These are phyloP conservation scores for Daldinia loculata DNA, from an alignment of 495 filamentous ascomycete genomes.

Conservation along the genomic window DNA sequence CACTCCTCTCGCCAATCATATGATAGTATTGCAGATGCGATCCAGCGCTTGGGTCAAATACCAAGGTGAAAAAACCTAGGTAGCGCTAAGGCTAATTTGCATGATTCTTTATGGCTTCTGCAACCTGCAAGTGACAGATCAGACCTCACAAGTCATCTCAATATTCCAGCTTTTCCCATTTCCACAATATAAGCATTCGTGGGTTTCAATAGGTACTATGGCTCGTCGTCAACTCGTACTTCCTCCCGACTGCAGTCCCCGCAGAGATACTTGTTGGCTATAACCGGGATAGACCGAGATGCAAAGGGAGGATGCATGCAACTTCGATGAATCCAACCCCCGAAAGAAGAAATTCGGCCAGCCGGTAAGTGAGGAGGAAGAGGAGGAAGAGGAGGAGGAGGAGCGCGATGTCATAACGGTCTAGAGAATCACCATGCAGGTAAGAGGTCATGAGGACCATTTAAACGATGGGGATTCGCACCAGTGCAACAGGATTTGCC, in stretches of 20 bases:
- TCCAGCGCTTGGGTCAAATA: conserved; percentile 22
- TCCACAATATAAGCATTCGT: conserved; percentile 10
- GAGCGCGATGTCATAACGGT: conserved; percentile 4
- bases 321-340: conserved; percentile 2
- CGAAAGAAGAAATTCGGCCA: background rate
- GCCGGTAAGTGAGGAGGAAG: conserved; percentile 1
- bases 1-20: conserved; percentile 29
- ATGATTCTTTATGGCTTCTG: conserved; percentile 30
- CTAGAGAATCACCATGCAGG: conserved; percentile 24
- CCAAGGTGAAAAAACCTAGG: conserved; percentile 37
- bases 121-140: conserved; percentile 34
- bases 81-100: conserved; percentile 34
- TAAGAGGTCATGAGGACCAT: conserved; percentile 32
- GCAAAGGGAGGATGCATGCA: background rate
- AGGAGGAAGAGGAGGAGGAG: conserved; percentile 7
- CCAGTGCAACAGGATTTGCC: conserved; percentile 30
- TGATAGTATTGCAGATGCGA: conserved; percentile 3
- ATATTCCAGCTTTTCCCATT: conserved; percentile 8
- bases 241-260: background rate
- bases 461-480: conserved; percentile 22
- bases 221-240: background rate
- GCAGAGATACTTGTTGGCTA: background rate
- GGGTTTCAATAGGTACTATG: conserved; percentile 5
- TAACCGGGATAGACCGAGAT: background rate
- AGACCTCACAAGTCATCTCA: conserved; percentile 10